Base-by-base conservation (phyloP, 2,329 filamentous ascomycete genomes). In the Xylaria sp. region DNA sequence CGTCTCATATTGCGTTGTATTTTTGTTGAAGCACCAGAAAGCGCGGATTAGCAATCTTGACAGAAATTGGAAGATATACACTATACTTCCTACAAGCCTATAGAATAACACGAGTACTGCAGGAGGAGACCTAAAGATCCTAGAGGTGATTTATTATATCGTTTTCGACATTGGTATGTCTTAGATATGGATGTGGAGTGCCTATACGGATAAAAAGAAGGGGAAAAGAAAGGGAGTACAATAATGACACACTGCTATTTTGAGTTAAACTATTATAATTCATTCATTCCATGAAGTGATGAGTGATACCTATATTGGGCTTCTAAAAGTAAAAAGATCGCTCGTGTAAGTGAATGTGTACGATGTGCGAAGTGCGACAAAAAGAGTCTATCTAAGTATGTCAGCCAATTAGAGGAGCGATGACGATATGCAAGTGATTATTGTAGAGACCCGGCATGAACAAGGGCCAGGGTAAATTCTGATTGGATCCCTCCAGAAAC, bases 1-100 rank as follows among this genome's bases (percentile, higher is more conserved):
- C 79, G 75, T 70, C 76, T 79, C 79, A 82, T 81, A 27, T 64
- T 73, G 66, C 36, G 32, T 32, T 48, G 17, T 64, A 55, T 27
- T 17, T 9, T n/a, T 39, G 39, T 61, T 42, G 32, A 47, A 6
- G 24, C 39, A n/a, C 39, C 21, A 17, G 14, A 17, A 14, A 42
- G 14, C 39, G 12, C 14, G 2, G 39, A 14, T 5, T 42, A 11
- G 14, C 39, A 42, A 17, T 5, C 39, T 42, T 17, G 14, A 17
- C 17, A 42, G 39, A 14, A 42, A 42, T 17, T 42, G 39, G 12
- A 17, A 42, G 39, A 12, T 42, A 42, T 42, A 14, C 12, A 14
- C 39, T 14, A 14, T 17, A 2, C 39, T 17, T 42, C 12, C 39
- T 11, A 42, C 39, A 9, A 14, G 14, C 4, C 12, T n/a, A 17